phyloP scores from a whole-genome alignment of 441 rosid species.

The Adansonia grandidieri region DNA sequence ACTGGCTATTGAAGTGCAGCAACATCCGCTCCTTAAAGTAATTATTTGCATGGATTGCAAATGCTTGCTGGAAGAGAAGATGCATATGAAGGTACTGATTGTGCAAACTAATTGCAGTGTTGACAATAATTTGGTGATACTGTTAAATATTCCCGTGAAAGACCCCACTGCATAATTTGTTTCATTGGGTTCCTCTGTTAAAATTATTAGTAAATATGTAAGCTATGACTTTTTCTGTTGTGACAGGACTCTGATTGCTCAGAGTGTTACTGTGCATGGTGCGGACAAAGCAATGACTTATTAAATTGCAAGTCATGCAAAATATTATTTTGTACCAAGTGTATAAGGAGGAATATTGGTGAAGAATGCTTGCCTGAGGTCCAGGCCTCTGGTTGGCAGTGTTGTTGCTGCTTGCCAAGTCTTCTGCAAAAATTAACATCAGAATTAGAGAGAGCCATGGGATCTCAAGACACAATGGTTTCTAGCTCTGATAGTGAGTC shows the following conservation, averaged over 20 bases:
- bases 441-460: conserved; percentile 81
- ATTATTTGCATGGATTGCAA: conserved; percentile 92
- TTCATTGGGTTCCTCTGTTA: conserved; percentile 9
- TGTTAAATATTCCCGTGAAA: conserved; percentile 1
- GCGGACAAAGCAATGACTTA: conserved; percentile 74
- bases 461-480: conserved; percentile 42
- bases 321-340: conserved; percentile 68
- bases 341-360: conserved; percentile 84
- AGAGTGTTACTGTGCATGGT: conserved; percentile 92
- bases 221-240: conserved; percentile 9
- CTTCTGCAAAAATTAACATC: conserved; percentile 64
- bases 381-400: conserved; percentile 80
- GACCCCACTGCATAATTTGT: neutral
- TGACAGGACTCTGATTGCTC: conserved; percentile 70
- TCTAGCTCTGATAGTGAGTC: conserved; percentile 82
- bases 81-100: conserved; percentile 64
- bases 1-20: conserved; percentile 63
- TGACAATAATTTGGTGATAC: neutral
- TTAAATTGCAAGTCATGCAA: conserved; percentile 85
- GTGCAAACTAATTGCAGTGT: conserved; percentile 10
- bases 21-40: conserved; percentile 87
- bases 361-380: conserved; percentile 70
- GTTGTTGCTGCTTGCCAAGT: conserved; percentile 86
- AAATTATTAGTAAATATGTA: neutral
- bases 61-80: conserved; percentile 66